A percentile compares a stretch with the other conserved stretches of the same genome.
Evolutionary conservation across 2,329 filamentous ascomycete genomes (phyloP).

Genomic region (Cordyceps fumosorosea): DNA sequence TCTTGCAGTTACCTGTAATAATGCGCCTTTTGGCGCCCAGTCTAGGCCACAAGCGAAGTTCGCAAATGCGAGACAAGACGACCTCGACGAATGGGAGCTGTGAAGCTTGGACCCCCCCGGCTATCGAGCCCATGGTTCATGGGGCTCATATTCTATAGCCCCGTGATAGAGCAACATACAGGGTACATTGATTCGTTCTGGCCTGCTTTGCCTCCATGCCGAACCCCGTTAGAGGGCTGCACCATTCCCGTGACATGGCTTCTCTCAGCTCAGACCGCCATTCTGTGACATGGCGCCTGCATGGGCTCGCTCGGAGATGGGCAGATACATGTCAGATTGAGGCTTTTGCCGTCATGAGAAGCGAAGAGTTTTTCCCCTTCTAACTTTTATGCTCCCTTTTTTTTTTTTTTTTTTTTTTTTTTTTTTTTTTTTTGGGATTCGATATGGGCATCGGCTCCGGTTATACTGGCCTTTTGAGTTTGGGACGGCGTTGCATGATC

Average conservation of each 20-base stretch:
- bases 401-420: constrained; percentile 1
- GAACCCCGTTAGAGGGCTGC: background rate
- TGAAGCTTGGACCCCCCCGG: background rate
- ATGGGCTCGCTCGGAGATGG: constrained; percentile 1
- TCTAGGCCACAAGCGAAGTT: background rate
- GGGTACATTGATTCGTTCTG: too few species aligned
- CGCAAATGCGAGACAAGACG: background rate
- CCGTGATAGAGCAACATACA: too few species aligned
- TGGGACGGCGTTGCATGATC: background rate
- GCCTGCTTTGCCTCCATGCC: background rate
- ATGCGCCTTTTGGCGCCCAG: background rate
- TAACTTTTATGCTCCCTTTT: background rate
- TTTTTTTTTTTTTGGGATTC: constrained; percentile 3
- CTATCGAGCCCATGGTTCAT: background rate
- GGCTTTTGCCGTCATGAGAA: background rate
- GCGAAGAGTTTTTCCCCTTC: background rate
- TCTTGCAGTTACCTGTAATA: background rate
- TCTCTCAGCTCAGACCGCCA: constrained; percentile 6
- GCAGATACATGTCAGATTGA: constrained; percentile 7
- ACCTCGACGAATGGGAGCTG: background rate
- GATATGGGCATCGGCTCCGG: background rate
- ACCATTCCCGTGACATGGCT: background rate
- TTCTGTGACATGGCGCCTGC: constrained; percentile 5
- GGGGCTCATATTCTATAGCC: background rate
- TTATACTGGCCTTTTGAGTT: background rate